These are phyloP conservation scores for Vitis cinerea DNA, from an alignment of 164 flowering plant species.

Conservation along the genomic window DNA sequence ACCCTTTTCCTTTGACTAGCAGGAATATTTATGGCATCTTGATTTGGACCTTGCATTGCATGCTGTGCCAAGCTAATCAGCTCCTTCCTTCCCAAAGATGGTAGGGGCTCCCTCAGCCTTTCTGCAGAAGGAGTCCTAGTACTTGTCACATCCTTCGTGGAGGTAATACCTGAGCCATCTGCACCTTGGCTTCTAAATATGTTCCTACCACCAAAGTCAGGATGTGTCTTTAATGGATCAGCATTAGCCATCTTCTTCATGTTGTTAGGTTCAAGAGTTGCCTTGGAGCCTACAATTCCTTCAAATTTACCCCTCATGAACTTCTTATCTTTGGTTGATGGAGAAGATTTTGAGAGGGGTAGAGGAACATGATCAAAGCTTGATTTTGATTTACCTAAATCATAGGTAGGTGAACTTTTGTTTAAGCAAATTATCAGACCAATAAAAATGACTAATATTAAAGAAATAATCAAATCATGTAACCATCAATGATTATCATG, in stretches of 20 bases:
- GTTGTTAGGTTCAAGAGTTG: conserved; percentile 35
- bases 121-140: conserved; percentile 71
- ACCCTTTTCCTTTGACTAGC: conserved; percentile 69
- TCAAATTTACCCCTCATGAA: conserved; percentile 26
- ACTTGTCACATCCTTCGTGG: conserved; percentile 71
- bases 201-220: conserved; percentile 31
- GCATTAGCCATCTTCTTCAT: conserved; percentile 33
- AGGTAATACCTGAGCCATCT: conserved; percentile 88
- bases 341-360: conserved; percentile 28
- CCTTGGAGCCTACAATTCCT: conserved; percentile 26
- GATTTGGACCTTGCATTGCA: conserved; percentile 50
- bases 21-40: conserved; percentile 36
- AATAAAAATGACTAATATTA: too few species aligned
- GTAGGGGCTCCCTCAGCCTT: conserved; percentile 67
- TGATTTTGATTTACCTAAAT: not conserved
- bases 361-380: conserved; percentile 30
- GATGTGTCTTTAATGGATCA: conserved; percentile 27
- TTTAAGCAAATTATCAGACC: too few species aligned
- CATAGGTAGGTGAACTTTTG: too few species aligned
- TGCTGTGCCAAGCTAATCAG: conserved; percentile 60
- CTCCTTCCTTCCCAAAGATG: conserved; percentile 75
- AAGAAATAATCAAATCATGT: too few species aligned
- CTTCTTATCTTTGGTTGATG: conserved; percentile 30
- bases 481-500: conserved; percentile 44
- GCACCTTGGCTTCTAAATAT: conserved; percentile 65